A percentile compares a stretch with the other conserved stretches of the same genome.
Conservation (phyloP, 345 rosid species). For the Salix caprea region DNA sequence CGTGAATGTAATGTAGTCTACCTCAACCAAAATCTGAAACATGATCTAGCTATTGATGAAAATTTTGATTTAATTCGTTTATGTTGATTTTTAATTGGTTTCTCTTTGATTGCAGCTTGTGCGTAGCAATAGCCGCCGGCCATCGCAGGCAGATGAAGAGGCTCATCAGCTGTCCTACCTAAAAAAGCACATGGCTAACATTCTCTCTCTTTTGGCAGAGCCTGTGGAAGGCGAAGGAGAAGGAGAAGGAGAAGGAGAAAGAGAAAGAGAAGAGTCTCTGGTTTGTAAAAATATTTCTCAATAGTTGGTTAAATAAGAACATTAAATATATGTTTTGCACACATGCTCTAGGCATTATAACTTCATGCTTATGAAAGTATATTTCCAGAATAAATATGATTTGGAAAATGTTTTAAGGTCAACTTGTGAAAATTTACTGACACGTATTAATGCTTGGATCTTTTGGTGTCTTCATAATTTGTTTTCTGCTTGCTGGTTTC, state of each 20-base stretch:
- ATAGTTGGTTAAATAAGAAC: background rate
- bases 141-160: slow-evolving; percentile 96
- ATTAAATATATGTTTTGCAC: background rate
- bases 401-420: background rate
- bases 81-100: slow-evolving; percentile 6
- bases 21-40: background rate
- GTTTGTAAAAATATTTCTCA: slow-evolving; percentile 37
- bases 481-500: background rate
- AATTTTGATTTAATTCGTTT: background rate
- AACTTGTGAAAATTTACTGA: background rate
- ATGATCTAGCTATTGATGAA: background rate
- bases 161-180: slow-evolving; percentile 94
- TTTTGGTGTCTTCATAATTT: background rate
- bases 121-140: slow-evolving; percentile 96
- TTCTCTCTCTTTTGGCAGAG: slow-evolving; percentile 84
- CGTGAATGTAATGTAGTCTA: background rate
- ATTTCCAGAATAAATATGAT: background rate
- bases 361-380: background rate
- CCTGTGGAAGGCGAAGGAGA: slow-evolving; percentile 77
- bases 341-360: background rate
- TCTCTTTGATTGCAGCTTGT: slow-evolving; percentile 63
- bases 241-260: slow-evolving; percentile 31
- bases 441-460: background rate
- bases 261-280: slow-evolving; percentile 56
- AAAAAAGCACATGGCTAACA: slow-evolving; percentile 86